A percentile compares a stretch with the other conserved stretches of the same genome.
Evolutionary conservation across 1,284 basidiomycete species (phyloP).

Genomic region (Neolentinus lepideus): DNA sequence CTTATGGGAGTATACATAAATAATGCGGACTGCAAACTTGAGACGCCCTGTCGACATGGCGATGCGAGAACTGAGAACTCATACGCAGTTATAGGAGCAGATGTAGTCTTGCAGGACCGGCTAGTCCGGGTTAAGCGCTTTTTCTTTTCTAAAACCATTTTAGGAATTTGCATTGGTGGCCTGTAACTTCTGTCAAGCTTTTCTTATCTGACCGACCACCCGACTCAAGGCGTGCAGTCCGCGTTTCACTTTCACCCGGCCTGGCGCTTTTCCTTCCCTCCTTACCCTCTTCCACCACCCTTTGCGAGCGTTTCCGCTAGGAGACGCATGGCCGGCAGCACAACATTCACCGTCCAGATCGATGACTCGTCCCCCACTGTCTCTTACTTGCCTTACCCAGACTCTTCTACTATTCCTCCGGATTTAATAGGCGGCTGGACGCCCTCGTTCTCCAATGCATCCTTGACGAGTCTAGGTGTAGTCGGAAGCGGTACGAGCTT

Average conservation of each 20-base stretch:
- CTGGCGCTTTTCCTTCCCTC: not conserved
- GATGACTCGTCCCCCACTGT: constrained; percentile 63
- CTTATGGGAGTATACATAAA: not conserved
- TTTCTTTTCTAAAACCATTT: not conserved
- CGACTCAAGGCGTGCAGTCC: not conserved
- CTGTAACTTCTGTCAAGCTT: not conserved
- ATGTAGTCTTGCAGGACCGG: not conserved
- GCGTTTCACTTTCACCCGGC: not conserved
- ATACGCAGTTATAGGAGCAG: not conserved
- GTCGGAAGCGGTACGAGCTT: constrained; percentile 46
- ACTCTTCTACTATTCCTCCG: constrained; percentile 36
- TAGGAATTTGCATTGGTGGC: not conserved
- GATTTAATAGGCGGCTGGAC: constrained; percentile 58
- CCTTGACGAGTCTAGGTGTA: constrained; percentile 23
- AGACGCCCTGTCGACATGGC: not conserved
- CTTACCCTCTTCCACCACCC: not conserved
- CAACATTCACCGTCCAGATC: constrained; percentile 41
- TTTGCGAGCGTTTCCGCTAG: not conserved
- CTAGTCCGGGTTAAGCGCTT: not conserved
- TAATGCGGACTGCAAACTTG: not conserved
- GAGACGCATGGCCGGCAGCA: constrained; percentile 38
- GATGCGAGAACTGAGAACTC: not conserved
- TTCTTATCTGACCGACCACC: not conserved
- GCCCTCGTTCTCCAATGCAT: constrained; percentile 37
- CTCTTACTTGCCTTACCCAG: constrained; percentile 49